phyloP scores from a whole-genome alignment of 2,329 filamentous ascomycete species.

The Arachnopeziza araneosa region DNA sequence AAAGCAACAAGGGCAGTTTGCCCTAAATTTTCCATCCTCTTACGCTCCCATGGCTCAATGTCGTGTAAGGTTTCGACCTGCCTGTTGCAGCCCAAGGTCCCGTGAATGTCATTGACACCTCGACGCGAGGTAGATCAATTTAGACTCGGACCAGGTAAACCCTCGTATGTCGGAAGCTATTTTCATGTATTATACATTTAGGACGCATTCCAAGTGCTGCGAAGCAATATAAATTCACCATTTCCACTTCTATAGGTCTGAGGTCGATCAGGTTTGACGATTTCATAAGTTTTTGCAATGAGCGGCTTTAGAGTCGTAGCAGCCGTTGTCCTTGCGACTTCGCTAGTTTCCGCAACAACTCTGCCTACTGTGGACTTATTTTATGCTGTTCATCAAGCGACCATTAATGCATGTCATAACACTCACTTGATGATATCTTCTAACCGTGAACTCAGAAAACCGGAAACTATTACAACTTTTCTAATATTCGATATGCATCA shows the following conservation, averaged over 20 bases:
- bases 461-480: constrained; percentile 34
- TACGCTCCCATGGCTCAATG: too few species aligned
- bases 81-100: too few species aligned
- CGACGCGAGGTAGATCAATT: too few species aligned
- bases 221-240: neutral
- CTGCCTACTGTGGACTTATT: constrained; percentile 29
- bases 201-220: neutral
- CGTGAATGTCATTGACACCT: too few species aligned
- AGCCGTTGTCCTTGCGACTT: neutral
- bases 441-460: constrained; percentile 13
- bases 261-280: neutral
- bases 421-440: neutral
- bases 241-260: neutral
- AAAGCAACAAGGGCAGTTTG: too few species aligned
- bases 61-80: too few species aligned
- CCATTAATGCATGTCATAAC: constrained; percentile 22
- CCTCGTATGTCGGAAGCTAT: too few species aligned
- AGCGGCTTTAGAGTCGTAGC: neutral
- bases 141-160: too few species aligned
- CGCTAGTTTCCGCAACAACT: neutral
- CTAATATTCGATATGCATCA: constrained; percentile 41
- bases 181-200: neutral
- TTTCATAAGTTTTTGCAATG: neutral
- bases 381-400: constrained; percentile 28
- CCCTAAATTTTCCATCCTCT: too few species aligned